A percentile compares a stretch with the other conserved stretches of the same genome.
These are phyloP conservation scores for Salvia splendens DNA, from an alignment of 257 asterid genomes.

Conservation along the genomic window DNA sequence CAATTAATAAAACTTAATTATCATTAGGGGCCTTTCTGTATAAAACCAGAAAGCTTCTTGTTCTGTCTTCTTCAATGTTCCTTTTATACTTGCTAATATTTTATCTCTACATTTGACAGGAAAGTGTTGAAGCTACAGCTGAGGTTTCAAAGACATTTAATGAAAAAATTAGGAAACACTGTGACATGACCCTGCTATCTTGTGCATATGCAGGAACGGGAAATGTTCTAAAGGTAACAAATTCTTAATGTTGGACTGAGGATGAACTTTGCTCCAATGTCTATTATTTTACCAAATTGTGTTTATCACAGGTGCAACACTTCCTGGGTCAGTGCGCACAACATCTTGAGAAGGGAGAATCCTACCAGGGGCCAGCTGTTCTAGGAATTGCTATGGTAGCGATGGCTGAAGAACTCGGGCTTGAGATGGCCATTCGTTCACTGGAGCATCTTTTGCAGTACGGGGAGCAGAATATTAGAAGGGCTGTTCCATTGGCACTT, in stretches of 20 bases:
- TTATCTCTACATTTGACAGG: constrained; percentile 47
- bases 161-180: constrained; percentile 76
- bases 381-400: constrained; percentile 99
- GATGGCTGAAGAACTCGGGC: constrained; percentile 96
- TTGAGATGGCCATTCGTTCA: constrained; percentile 95
- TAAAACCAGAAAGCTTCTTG: constrained; percentile 24
- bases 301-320: constrained; percentile 76
- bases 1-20: constrained; percentile 1
- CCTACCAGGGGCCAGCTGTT: constrained; percentile 89
- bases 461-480: constrained; percentile 88
- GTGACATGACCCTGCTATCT: constrained; percentile 86
- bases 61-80: constrained; percentile 20
- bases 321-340: constrained; percentile 90
- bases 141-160: constrained; percentile 86
- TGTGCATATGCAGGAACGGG: constrained; percentile 99
- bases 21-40: constrained; percentile 4
- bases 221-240: constrained; percentile 82
- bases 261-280: not conserved
- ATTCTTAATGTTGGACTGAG: constrained; percentile 2
- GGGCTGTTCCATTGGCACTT: constrained; percentile 90
- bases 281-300: constrained; percentile 27
- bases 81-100: constrained; percentile 19
- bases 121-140: constrained; percentile 84
- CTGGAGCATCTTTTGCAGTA: constrained; percentile 93
- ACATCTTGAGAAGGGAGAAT: constrained; percentile 86